Conservation (phyloP, 2,329 filamentous ascomycete genomes). For the Lachnellula occidentalis region DNA sequence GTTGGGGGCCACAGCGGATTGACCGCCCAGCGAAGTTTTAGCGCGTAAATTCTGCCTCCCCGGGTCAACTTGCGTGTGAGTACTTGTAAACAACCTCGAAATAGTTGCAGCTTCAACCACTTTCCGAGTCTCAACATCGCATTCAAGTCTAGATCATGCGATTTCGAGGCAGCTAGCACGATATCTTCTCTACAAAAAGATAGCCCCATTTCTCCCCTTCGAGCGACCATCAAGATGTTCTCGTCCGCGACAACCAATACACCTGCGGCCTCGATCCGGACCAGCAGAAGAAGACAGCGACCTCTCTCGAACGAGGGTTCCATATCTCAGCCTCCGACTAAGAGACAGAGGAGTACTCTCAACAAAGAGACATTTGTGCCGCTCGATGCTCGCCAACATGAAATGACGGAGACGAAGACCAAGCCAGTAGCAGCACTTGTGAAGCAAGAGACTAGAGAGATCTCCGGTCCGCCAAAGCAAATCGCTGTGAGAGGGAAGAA, state of each 20-base stretch:
- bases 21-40: too few relatives aligned
- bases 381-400: slow-evolving; percentile 37
- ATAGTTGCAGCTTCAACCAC: background rate
- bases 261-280: slow-evolving; percentile 52
- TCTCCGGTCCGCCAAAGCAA: slow-evolving; percentile 36
- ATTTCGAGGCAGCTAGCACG: slow-evolving; percentile 1
- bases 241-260: slow-evolving; percentile 47
- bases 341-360: slow-evolving; percentile 54
- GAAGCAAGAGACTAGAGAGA: slow-evolving; percentile 29
- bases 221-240: slow-evolving; percentile 44
- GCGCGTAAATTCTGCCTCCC: background rate
- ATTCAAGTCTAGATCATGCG: background rate
- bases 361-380: slow-evolving; percentile 52
- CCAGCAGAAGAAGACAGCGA: slow-evolving; percentile 53
- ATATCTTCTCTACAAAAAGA: background rate
- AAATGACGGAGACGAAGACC: slow-evolving; percentile 52
- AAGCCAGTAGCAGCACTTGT: slow-evolving; percentile 36
- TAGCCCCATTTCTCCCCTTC: background rate
- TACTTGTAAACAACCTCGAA: background rate
- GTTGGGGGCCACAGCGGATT: too few relatives aligned
- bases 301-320: slow-evolving; percentile 51
- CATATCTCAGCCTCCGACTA: slow-evolving; percentile 54
- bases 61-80: background rate
- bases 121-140: background rate
- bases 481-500: slow-evolving; percentile 58